Conservation (phyloP, 805 yeast species). For the Kluyveromyces wickerhamii region DNA sequence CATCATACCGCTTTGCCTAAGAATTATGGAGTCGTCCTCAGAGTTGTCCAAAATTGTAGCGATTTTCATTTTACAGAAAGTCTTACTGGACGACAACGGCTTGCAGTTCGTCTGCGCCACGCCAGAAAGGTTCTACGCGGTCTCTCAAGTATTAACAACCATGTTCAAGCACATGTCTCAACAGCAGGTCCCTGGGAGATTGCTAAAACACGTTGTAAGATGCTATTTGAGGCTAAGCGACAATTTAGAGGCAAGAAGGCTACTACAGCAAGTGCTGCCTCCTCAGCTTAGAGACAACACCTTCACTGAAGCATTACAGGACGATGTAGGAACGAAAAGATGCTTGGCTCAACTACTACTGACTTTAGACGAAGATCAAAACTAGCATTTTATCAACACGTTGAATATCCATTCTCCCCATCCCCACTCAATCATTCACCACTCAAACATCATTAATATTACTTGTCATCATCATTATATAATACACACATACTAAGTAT, state of each 20-base stretch:
- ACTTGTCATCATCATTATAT: too few species aligned
- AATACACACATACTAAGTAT: too few species aligned
- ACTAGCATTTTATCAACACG: too few species aligned
- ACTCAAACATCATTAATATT: too few species aligned
- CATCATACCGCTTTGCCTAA: conserved; percentile 87
- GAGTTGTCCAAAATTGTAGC: conserved; percentile 95
- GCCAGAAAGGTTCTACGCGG: conserved; percentile 89
- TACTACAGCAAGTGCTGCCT: conserved; percentile 75
- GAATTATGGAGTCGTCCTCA: conserved; percentile 92
- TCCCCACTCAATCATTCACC: too few species aligned
- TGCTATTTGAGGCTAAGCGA: conserved; percentile 88
- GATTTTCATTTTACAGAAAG: conserved; percentile 89
- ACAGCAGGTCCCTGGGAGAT: conserved; percentile 64
- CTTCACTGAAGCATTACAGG: conserved; percentile 67
- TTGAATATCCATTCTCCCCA: too few species aligned
- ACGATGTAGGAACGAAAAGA: conserved; percentile 81
- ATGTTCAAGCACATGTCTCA: conserved; percentile 84
- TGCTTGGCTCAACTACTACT: conserved; percentile 77
- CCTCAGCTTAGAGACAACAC: conserved; percentile 72
- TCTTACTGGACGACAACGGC: conserved; percentile 85
- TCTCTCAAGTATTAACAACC: conserved; percentile 71
- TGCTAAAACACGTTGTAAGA: conserved; percentile 87
- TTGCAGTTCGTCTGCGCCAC: conserved; percentile 90
- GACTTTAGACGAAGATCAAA: conserved; percentile 45
- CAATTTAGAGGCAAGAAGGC: conserved; percentile 82